Base-by-base conservation (phyloP, 176 grass and related monocot species). In the Oryza coarctata region DNA sequence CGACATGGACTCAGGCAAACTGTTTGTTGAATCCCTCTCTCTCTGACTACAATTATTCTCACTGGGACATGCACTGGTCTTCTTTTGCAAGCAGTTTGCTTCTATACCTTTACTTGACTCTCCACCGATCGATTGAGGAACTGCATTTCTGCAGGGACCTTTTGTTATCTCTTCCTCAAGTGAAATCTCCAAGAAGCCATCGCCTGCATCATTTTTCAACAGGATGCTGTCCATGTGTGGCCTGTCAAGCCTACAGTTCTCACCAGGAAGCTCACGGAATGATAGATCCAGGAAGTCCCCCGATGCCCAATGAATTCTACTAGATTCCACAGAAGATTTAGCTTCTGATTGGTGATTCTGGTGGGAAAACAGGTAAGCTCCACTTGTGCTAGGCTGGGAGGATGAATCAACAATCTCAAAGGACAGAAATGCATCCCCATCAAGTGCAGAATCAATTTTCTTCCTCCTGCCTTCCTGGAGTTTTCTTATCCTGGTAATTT, bases 131-230 rank as follows among this genome's bases (percentile, higher is more conserved):
- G 83, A 63, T 41, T 74, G 63, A 32, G 68, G 62, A 69, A 84
- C 74, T 35, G 68, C 80, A 70, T 83, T 69, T 86, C 39, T 75
- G 74, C 84, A 83, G 20, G 80, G 68, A 0, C 4, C 69, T 39
- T 40, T 12, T 1, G 20, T 12, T 2, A 40, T 15, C 29, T 88
- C 83, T 63, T 88, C 70, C 73, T 90, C 85, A 17, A 85, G 41
- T 62, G 49, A 83, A n/a, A 99, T 96, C 64, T 94, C 93, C 64
- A 95, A 79, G 70, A 90, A 87, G 83, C 82, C 91, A 76, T 81
- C 81, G 9, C 71, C 26, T 1, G 38, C 28, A 26, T 52, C 76
- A 66, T 63, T 70, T 62, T 84, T 92, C 35, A 78, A 52, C 77
- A 93, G 74, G 28, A 69, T 78, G 77, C 84, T 62, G 65, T 93